phyloP scores from a whole-genome alignment of 441 rosid genomes.

The Rhodomyrtus psidioides region DNA sequence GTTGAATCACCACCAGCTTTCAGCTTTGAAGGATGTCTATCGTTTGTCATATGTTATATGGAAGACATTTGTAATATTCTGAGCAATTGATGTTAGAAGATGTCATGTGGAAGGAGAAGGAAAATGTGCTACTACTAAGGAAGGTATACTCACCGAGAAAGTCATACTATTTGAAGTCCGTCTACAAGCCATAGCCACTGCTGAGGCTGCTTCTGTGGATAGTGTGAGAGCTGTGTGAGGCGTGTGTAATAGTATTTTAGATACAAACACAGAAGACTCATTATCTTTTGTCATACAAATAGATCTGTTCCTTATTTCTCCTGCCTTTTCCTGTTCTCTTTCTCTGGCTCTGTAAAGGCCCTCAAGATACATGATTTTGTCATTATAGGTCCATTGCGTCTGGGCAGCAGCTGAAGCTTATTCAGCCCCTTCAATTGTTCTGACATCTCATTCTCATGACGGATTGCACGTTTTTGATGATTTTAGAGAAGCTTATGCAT shows the following conservation, averaged over 20 bases:
- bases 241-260: not conserved
- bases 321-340: not conserved
- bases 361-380: conserved; percentile 6
- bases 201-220: not conserved
- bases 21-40: not conserved
- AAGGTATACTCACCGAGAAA: not conserved
- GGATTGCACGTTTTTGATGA: conserved; percentile 98
- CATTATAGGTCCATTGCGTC: conserved; percentile 84
- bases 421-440: conserved; percentile 97
- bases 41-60: not conserved
- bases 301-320: not conserved
- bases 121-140: not conserved
- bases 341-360: not conserved
- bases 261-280: not conserved
- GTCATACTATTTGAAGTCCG: not conserved
- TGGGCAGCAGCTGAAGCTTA: conserved; percentile 99
- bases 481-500: conserved; percentile 96
- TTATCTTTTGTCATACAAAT: not conserved
- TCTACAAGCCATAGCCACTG: not conserved
- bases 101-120: not conserved
- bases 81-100: not conserved
- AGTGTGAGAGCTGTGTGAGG: not conserved
- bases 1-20: not conserved
- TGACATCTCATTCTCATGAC: conserved; percentile 65
- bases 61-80: not conserved